Percentiles rank a stretch among this genome's conserved stretches.
phyloP scores from a whole-genome alignment of 805 yeast genomes.

The Candida pseudoglaebosa region DNA sequence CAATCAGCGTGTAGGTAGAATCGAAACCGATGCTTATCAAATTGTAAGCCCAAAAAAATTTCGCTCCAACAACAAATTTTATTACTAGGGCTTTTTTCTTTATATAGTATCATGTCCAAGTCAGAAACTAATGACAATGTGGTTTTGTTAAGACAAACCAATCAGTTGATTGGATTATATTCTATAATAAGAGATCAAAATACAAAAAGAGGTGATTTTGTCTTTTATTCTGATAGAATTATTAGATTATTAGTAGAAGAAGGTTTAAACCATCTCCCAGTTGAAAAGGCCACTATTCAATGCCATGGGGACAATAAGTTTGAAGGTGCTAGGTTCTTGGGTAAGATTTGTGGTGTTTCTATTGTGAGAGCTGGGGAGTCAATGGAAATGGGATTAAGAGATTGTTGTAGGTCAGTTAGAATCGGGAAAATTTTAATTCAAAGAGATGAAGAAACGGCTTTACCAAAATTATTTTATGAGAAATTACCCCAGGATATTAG shows the following conservation, averaged over 20 bases:
- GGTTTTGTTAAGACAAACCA: constrained; percentile 74
- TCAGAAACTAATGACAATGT: constrained; percentile 47
- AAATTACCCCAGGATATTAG: constrained; percentile 91
- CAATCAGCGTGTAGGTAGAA: background rate
- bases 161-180: constrained; percentile 83
- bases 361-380: constrained; percentile 98
- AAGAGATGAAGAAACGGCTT: constrained; percentile 96
- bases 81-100: too few species aligned
- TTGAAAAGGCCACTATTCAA: constrained; percentile 57
- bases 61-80: too few species aligned
- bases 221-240: constrained; percentile 92
- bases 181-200: constrained; percentile 82
- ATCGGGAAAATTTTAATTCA: constrained; percentile 96
- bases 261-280: constrained; percentile 92
- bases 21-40: too few species aligned
- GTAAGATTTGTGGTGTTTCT: constrained; percentile 96
- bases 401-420: constrained; percentile 93
- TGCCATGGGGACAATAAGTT: constrained; percentile 75
- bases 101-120: too few species aligned
- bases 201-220: constrained; percentile 87
- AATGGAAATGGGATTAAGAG: constrained; percentile 98
- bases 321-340: constrained; percentile 77
- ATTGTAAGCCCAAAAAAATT: too few species aligned
- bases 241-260: constrained; percentile 92
- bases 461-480: constrained; percentile 87